A percentile compares a stretch with the other conserved stretches of the same genome.
Conservation (phyloP, 306 rosid species). For the Canavalia gladiata region DNA sequence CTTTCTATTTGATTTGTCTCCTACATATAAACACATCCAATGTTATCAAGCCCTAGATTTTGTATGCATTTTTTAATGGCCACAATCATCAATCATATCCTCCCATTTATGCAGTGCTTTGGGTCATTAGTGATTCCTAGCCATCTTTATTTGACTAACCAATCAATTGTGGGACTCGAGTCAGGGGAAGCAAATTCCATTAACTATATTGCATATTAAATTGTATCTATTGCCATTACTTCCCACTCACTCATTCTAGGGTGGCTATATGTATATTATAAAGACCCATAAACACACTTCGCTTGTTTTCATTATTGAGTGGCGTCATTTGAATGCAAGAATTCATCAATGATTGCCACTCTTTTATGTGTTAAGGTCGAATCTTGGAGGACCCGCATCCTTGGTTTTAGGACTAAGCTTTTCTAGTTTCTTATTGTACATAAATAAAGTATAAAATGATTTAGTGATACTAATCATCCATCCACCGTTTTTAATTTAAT, state of each 20-base stretch:
- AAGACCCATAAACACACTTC: slow-evolving; percentile 20
- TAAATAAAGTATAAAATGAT: slow-evolving; percentile 40
- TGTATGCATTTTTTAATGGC: slow-evolving; percentile 46
- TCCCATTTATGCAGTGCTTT: slow-evolving; percentile 43
- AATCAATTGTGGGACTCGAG: slow-evolving; percentile 49
- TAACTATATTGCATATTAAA: slow-evolving; percentile 42
- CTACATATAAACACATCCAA: slow-evolving; percentile 57
- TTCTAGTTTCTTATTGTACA: slow-evolving; percentile 45
- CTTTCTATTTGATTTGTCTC: slow-evolving; percentile 58
- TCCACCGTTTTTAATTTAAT: slow-evolving; percentile 48
- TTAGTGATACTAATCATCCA: slow-evolving; percentile 62
- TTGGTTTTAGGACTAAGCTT: slow-evolving; percentile 61
- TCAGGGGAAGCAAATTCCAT: slow-evolving; percentile 45
- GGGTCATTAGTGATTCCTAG: slow-evolving; percentile 51
- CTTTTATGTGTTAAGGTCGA: slow-evolving; percentile 54
- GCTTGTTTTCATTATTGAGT: slow-evolving; percentile 46
- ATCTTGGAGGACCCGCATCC: slow-evolving; percentile 62
- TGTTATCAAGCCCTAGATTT: slow-evolving; percentile 57
- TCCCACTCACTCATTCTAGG: slow-evolving; percentile 58
- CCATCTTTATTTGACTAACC: slow-evolving; percentile 70
- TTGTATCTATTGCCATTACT: slow-evolving; percentile 35
- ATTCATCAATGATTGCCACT: slow-evolving; percentile 75
- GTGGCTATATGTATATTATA: slow-evolving; percentile 39
- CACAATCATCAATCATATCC: slow-evolving; percentile 51
- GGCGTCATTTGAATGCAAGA: slow-evolving; percentile 53